Conservation (phyloP, 352 stramenopile genomes). For the Paralagenidium karlingii region DNA sequence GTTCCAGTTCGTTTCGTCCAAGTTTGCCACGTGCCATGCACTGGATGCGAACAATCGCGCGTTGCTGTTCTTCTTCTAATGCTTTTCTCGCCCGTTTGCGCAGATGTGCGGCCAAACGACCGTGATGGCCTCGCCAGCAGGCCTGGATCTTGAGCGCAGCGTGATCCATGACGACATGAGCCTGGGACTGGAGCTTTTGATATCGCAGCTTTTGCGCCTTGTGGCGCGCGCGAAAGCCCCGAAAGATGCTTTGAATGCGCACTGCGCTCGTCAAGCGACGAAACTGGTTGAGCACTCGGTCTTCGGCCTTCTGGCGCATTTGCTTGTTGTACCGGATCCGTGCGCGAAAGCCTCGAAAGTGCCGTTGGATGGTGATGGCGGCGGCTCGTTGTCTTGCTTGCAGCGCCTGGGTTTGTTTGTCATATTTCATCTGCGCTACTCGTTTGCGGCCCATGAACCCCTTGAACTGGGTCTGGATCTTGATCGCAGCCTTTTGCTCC, state of each 20-base stretch:
- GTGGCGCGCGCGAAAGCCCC: slow-evolving; percentile 41
- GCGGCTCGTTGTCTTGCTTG: slow-evolving; percentile 14
- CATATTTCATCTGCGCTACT: slow-evolving; percentile 18
- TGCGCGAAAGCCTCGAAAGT: slow-evolving; percentile 20
- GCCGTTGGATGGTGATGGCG: slow-evolving; percentile 32
- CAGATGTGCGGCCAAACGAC: slow-evolving; percentile 41
- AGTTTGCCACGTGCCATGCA: slow-evolving; percentile 34
- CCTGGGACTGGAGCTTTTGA: slow-evolving; percentile 60
- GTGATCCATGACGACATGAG: slow-evolving; percentile 38
- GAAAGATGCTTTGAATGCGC: slow-evolving; percentile 46
- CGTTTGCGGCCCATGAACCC: slow-evolving; percentile 19
- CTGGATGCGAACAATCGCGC: slow-evolving; percentile 52
- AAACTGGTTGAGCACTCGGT: slow-evolving; percentile 19
- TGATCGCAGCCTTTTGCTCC: slow-evolving; percentile 23
- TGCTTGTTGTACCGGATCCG: slow-evolving; percentile 19
- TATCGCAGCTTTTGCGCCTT: slow-evolving; percentile 27
- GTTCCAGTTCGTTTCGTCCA: slow-evolving; percentile 17
- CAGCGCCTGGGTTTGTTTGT: slow-evolving; percentile 18
- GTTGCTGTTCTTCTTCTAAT: slow-evolving; percentile 33
- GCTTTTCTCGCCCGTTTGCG: slow-evolving; percentile 29
- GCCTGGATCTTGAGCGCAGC: slow-evolving; percentile 65
- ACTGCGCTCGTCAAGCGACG: slow-evolving; percentile 27
- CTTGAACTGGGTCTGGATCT: slow-evolving; percentile 43
- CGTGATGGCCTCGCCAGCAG: slow-evolving; percentile 62
- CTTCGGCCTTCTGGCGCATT: slow-evolving; percentile 13